Evolutionary conservation across 331 rosid genomes (phyloP).

Genomic region (Cydonia oblonga): DNA sequence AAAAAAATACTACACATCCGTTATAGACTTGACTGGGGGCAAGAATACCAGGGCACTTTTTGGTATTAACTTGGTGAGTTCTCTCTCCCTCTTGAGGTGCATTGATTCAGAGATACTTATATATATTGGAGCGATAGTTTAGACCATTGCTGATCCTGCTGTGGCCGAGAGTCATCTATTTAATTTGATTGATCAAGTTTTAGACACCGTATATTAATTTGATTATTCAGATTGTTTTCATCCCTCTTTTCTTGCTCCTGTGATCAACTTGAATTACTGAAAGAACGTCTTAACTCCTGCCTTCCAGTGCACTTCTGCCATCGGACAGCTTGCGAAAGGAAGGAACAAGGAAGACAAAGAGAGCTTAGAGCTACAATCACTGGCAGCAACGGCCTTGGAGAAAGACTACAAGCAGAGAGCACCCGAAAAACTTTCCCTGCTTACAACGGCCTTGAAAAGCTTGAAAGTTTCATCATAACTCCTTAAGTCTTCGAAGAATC

Average conservation of each 20-base stretch:
- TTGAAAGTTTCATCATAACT: slow-evolving; percentile 62
- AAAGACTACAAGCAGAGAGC: slow-evolving; percentile 92
- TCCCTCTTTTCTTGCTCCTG: neutral
- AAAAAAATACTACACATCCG: slow-evolving; percentile 87
- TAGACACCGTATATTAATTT: neutral
- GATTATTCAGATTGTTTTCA: neutral
- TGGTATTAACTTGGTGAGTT: slow-evolving; percentile 90
- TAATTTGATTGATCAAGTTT: neutral
- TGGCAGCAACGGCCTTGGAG: slow-evolving; percentile 73
- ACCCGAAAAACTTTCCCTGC: slow-evolving; percentile 74
- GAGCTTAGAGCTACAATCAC: slow-evolving; percentile 67
- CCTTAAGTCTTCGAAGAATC: slow-evolving; percentile 11
- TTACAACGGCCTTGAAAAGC: slow-evolving; percentile 53
- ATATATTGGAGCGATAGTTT: neutral
- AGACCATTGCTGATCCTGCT: neutral
- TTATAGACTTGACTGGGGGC: slow-evolving; percentile 90
- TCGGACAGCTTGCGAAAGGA: slow-evolving; percentile 73
- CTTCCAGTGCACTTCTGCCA: slow-evolving; percentile 72
- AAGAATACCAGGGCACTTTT: slow-evolving; percentile 83
- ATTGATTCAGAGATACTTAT: neutral
- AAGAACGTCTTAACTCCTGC: slow-evolving; percentile 5
- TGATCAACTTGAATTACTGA: slow-evolving; percentile 18
- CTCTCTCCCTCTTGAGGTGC: slow-evolving; percentile 6
- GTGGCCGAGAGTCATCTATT: neutral
- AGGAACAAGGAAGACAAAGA: slow-evolving; percentile 90